phyloP scores from a whole-genome alignment of 306 rosid species.

The Comarum palustre region DNA sequence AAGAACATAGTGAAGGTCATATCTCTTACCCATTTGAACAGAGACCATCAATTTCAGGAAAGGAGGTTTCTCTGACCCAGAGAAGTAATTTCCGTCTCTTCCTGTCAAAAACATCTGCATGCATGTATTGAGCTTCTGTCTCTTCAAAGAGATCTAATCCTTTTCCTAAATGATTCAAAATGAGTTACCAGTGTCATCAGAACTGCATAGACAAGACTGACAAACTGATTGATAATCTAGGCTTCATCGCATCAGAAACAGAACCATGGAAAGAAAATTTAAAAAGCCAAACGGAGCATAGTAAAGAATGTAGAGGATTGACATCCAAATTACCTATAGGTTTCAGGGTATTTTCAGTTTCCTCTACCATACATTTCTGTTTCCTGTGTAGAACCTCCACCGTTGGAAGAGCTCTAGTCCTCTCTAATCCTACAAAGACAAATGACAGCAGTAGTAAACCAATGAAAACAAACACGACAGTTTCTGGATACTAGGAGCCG shows the following conservation, averaged over 20 bases:
- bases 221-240: not conserved
- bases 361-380: slow-evolving; percentile 27
- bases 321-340: slow-evolving; percentile 29
- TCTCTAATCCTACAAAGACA: slow-evolving; percentile 18
- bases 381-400: slow-evolving; percentile 30
- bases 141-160: not conserved
- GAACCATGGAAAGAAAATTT: not conserved
- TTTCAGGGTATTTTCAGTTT: slow-evolving; percentile 26
- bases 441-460: not conserved
- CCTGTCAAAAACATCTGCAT: slow-evolving; percentile 44
- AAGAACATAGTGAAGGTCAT: slow-evolving; percentile 18
- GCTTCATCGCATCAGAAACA: slow-evolving; percentile 9
- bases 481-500: not conserved
- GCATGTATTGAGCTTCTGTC: slow-evolving; percentile 35
- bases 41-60: slow-evolving; percentile 43
- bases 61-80: slow-evolving; percentile 45
- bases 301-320: slow-evolving; percentile 27
- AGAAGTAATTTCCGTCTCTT: slow-evolving; percentile 70
- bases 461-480: not conserved
- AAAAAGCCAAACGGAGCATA: slow-evolving; percentile 17
- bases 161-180: slow-evolving; percentile 27
- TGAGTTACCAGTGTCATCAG: not conserved
- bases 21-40: slow-evolving; percentile 59
- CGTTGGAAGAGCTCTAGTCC: slow-evolving; percentile 2
- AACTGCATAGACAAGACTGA: not conserved